Conservation (phyloP, 1,139 yeast genomes). For the Saccharomyces hybrid region DNA sequence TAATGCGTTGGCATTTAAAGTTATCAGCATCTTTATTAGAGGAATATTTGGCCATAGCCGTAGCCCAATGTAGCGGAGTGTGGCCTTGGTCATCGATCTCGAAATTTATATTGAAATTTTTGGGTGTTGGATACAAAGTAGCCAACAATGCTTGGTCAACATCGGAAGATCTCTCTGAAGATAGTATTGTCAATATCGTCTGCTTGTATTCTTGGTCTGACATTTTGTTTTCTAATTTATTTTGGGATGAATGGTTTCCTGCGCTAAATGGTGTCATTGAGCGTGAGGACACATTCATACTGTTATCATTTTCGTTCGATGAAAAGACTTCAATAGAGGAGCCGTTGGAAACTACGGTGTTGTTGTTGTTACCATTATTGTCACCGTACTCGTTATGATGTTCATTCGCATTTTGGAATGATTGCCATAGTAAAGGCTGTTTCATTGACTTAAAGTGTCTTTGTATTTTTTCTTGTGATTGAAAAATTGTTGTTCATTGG, state of each 20-base stretch:
- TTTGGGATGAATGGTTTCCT: neutral
- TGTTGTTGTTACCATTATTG: constrained; percentile 6
- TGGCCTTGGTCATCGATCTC: constrained; percentile 94
- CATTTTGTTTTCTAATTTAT: constrained; percentile 1
- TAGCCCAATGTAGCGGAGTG: constrained; percentile 94
- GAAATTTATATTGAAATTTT: constrained; percentile 73
- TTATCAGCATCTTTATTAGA: constrained; percentile 61
- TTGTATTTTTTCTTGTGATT: constrained; percentile 15
- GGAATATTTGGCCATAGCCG: constrained; percentile 83
- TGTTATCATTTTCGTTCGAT: constrained; percentile 33
- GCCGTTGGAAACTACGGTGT: neutral
- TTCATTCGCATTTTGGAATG: neutral
- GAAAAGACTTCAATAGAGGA: constrained; percentile 15
- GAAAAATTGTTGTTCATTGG: neutral
- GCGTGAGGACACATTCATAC: constrained; percentile 35
- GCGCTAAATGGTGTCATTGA: constrained; percentile 20
- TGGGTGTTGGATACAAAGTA: constrained; percentile 65
- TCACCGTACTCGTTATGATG: neutral
- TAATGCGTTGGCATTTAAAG: constrained; percentile 65
- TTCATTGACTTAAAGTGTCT: constrained; percentile 18
- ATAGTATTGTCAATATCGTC: constrained; percentile 31
- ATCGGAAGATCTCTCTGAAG: constrained; percentile 63
- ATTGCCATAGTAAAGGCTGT: constrained; percentile 9
- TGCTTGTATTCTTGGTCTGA: constrained; percentile 25
- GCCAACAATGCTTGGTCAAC: constrained; percentile 70